Conservation (phyloP, 1,284 basidiomycete genomes). For the Mycena sp. region DNA sequence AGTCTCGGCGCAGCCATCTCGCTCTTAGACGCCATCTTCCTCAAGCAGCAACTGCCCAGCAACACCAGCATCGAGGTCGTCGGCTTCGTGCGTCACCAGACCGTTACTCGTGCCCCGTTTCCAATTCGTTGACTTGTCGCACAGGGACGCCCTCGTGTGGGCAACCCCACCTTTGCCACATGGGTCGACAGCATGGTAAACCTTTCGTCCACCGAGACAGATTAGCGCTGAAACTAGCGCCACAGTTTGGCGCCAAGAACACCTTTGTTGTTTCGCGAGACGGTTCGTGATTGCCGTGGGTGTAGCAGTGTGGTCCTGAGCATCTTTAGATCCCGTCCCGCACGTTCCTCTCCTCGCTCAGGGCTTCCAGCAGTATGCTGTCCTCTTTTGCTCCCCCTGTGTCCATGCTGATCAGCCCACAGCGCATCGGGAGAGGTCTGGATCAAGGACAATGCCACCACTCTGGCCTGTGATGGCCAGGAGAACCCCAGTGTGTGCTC, state of each 20-base stretch:
- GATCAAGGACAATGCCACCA: constrained; percentile 16
- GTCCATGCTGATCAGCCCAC: neutral
- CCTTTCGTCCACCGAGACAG: neutral
- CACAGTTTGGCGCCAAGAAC: constrained; percentile 9
- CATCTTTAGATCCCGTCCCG: constrained; percentile 9
- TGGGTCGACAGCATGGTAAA: constrained; percentile 18
- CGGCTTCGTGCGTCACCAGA: constrained; percentile 2
- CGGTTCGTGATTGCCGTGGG: neutral
- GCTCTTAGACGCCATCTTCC: constrained; percentile 16
- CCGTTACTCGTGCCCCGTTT: neutral
- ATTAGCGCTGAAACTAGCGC: neutral
- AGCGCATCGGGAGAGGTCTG: constrained; percentile 12
- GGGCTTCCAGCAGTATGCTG: constrained; percentile 12
- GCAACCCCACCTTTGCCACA: constrained; percentile 1
- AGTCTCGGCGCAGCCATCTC: constrained; percentile 15
- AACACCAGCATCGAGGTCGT: constrained; percentile 17
- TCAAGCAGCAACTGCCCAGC: constrained; percentile 18
- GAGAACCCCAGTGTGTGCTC: constrained; percentile 16
- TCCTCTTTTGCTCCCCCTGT: neutral
- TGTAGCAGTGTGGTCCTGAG: neutral
- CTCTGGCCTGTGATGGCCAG: constrained; percentile 10
- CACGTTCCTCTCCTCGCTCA: constrained; percentile 14
- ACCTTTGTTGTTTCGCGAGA: constrained; percentile 16
- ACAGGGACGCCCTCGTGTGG: constrained; percentile 17
- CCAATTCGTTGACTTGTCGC: neutral